phyloP scores from a whole-genome alignment of 352 stramenopile genomes.

The Globisporangium sylvaticum region DNA sequence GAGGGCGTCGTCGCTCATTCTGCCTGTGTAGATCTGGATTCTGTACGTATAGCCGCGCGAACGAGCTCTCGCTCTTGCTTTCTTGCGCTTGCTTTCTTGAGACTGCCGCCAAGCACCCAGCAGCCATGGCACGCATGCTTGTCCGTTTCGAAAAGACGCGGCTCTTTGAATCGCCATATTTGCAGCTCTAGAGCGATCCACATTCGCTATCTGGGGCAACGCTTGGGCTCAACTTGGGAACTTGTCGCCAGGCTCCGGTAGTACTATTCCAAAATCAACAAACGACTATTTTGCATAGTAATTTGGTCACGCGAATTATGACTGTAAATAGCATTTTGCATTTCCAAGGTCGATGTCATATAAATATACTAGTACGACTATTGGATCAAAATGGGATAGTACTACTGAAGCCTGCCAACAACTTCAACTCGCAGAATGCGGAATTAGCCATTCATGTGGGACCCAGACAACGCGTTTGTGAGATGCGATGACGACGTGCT shows the following conservation, averaged over 20 bases:
- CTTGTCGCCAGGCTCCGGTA: too few species aligned
- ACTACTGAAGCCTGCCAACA: neutral
- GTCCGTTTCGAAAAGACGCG: slow-evolving; percentile 5
- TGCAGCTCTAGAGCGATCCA: neutral
- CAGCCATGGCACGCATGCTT: neutral
- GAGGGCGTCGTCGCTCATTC: slow-evolving; percentile 57
- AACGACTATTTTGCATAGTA: too few species aligned
- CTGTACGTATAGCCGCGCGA: neutral
- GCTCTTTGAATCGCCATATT: neutral
- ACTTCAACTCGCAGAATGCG: slow-evolving; percentile 6
- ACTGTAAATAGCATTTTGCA: too few species aligned
- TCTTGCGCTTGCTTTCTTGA: neutral
- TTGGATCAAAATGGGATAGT: neutral
- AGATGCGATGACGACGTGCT: slow-evolving; percentile 30
- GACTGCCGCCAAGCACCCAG: neutral
- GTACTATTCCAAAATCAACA: too few species aligned
- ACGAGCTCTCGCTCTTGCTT: neutral
- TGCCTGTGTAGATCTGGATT: neutral
- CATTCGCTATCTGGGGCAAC: neutral
- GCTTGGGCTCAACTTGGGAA: neutral
- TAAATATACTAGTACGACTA: too few species aligned
- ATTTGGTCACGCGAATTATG: too few species aligned
- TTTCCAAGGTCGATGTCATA: too few species aligned
- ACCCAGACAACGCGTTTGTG: slow-evolving; percentile 2
- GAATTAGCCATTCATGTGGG: slow-evolving; percentile 10